Conservation (phyloP, 257 asterid genomes). For the Nemophila menziesii region DNA sequence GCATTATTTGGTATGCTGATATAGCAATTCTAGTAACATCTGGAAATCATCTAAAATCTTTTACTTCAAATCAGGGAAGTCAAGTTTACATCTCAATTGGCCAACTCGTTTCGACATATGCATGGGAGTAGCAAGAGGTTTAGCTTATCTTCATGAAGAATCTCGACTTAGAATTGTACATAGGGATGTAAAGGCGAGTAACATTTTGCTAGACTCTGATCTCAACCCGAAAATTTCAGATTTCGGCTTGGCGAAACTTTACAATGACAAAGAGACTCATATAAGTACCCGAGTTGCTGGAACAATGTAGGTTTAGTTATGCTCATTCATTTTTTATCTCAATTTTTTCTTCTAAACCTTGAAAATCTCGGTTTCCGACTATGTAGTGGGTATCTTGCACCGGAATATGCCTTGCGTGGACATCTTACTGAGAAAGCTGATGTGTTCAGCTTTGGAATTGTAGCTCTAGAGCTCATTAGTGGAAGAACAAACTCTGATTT, state of each 20-base stretch:
- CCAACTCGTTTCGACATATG: slow-evolving; percentile 50
- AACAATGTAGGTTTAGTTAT: not conserved
- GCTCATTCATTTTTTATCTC: not conserved
- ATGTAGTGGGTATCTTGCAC: slow-evolving; percentile 5
- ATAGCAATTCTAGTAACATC: not conserved
- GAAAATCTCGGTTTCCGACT: not conserved
- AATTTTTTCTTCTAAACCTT: no score
- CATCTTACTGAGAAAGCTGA: slow-evolving; percentile 5
- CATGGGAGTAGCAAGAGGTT: slow-evolving; percentile 75
- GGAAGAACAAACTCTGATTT: slow-evolving; percentile 1
- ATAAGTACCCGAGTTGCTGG: slow-evolving; percentile 2
- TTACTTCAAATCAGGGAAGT: slow-evolving; percentile 26
- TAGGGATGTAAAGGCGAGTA: slow-evolving; percentile 70
- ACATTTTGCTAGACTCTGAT: slow-evolving; percentile 51
- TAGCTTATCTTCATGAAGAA: slow-evolving; percentile 67
- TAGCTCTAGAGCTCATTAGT: slow-evolving; percentile 3
- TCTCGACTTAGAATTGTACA: slow-evolving; percentile 56
- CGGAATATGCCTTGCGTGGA: slow-evolving; percentile 3
- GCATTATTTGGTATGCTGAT: slow-evolving; percentile 39
- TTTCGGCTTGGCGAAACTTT: slow-evolving; percentile 64
- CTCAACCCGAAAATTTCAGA: slow-evolving; percentile 63
- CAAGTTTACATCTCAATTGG: slow-evolving; percentile 45
- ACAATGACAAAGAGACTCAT: slow-evolving; percentile 36
- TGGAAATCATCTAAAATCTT: not conserved
- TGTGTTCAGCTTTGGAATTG: slow-evolving; percentile 3